Percentiles rank a stretch among this genome's conserved stretches.
phyloP scores from a whole-genome alignment of 306 rosid species.

The Vigna mungo region DNA sequence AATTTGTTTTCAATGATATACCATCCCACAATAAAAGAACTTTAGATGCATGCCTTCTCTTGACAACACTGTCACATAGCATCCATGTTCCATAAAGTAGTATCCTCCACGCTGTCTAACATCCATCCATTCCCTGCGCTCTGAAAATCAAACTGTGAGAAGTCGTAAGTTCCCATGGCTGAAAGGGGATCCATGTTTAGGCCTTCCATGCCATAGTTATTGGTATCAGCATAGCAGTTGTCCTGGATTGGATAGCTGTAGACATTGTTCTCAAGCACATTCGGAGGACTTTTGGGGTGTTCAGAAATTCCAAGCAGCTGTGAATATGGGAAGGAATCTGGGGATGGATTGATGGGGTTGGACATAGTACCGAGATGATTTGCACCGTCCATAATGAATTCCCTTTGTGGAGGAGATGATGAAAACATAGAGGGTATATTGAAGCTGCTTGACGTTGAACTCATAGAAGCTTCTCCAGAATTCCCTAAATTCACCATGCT shows the following conservation, averaged over 20 bases:
- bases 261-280: conserved; percentile 49
- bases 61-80: conserved; percentile 50
- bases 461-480: conserved; percentile 43
- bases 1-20: background rate
- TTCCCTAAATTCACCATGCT: conserved; percentile 47
- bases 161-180: conserved; percentile 47
- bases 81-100: conserved; percentile 72
- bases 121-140: conserved; percentile 65
- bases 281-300: conserved; percentile 34
- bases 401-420: conserved; percentile 46
- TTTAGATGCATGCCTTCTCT: conserved; percentile 46
- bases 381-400: conserved; percentile 37
- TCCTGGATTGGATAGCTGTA: conserved; percentile 43
- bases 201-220: conserved; percentile 56
- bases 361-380: conserved; percentile 38
- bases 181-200: conserved; percentile 50
- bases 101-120: conserved; percentile 54
- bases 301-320: conserved; percentile 52
- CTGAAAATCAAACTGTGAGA: conserved; percentile 65
- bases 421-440: conserved; percentile 46
- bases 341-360: conserved; percentile 42
- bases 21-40: conserved; percentile 46
- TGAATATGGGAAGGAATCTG: conserved; percentile 56
- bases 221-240: conserved; percentile 39
- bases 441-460: conserved; percentile 42